A percentile compares a stretch with the other conserved stretches of the same genome.
Evolutionary conservation across 169 alveolate genomes (phyloP).

Genomic region (Plasmodium adleri): DNA sequence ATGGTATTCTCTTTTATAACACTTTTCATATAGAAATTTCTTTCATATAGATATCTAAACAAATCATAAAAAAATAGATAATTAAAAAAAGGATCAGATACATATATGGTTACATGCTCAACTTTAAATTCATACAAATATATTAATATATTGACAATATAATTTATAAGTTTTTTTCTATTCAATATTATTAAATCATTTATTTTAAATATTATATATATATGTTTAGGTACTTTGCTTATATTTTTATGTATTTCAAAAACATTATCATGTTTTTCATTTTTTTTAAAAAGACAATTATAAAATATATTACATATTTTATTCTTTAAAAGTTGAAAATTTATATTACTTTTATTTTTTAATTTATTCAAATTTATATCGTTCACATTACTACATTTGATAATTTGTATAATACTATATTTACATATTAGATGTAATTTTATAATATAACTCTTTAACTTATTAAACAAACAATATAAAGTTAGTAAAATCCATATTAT

Average conservation of each 20-base stretch:
- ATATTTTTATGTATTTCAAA: constrained; percentile 1
- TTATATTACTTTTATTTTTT: too few relatives aligned
- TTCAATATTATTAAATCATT: constrained; percentile 35
- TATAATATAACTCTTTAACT: neutral
- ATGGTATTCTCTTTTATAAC: neutral
- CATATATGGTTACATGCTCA: constrained; percentile 28
- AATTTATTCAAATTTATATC: too few relatives aligned
- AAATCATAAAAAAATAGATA: constrained; percentile 15
- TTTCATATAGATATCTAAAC: neutral
- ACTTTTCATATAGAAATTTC: constrained; percentile 2
- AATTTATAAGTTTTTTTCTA: constrained; percentile 16
- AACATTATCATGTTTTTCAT: neutral
- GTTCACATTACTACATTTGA: too few relatives aligned
- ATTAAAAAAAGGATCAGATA: constrained; percentile 26
- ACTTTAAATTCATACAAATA: constrained; percentile 31
- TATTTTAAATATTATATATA: constrained; percentile 43
- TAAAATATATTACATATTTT: neutral
- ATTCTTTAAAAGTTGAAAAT: neutral
- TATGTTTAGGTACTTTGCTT: constrained; percentile 44
- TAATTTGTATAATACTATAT: neutral
- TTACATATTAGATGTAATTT: neutral
- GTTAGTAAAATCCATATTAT: constrained; percentile 10
- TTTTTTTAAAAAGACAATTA: neutral
- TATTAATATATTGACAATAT: constrained; percentile 22
- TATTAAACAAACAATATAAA: constrained; percentile 20